These are phyloP conservation scores for Andrographis paniculata DNA, from an alignment of 305 asterid species.

Conservation along the genomic window DNA sequence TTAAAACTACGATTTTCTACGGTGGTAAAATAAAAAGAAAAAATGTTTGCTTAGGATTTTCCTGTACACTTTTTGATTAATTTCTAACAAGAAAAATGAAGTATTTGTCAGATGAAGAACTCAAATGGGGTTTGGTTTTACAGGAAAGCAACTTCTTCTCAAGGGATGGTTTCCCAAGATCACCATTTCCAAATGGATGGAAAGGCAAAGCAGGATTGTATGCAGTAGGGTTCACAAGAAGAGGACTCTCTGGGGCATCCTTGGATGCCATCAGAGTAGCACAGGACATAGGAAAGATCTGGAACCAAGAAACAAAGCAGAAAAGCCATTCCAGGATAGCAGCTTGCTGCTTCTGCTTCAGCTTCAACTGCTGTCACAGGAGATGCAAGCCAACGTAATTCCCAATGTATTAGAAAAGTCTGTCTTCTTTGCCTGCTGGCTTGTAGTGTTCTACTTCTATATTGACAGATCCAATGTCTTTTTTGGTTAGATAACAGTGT, in stretches of 20 bases:
- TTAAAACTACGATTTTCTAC: no score
- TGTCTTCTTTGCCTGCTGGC: neutral
- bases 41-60: no score
- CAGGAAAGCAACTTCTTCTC: slow-evolving; percentile 73
- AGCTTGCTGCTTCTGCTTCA: slow-evolving; percentile 1
- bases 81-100: no score
- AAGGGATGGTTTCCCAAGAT: slow-evolving; percentile 58
- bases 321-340: slow-evolving; percentile 37
- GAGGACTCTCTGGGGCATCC: slow-evolving; percentile 80
- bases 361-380: slow-evolving; percentile 16
- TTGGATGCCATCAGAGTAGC: slow-evolving; percentile 71
- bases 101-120: no score
- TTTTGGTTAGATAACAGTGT: slow-evolving; percentile 27
- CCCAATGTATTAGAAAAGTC: neutral
- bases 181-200: slow-evolving; percentile 85
- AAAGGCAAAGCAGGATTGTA: slow-evolving; percentile 81
- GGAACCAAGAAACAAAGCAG: slow-evolving; percentile 67
- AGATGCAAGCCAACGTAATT: slow-evolving; percentile 39
- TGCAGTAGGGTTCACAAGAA: slow-evolving; percentile 83
- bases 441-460: slow-evolving; percentile 20
- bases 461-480: slow-evolving; percentile 17
- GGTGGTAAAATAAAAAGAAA: no score
- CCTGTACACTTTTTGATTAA: no score
- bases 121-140: neutral
- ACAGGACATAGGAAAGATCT: slow-evolving; percentile 61